phyloP scores from a whole-genome alignment of 148 eudicot genomes.

The Amaranthus hypochondriacus region DNA sequence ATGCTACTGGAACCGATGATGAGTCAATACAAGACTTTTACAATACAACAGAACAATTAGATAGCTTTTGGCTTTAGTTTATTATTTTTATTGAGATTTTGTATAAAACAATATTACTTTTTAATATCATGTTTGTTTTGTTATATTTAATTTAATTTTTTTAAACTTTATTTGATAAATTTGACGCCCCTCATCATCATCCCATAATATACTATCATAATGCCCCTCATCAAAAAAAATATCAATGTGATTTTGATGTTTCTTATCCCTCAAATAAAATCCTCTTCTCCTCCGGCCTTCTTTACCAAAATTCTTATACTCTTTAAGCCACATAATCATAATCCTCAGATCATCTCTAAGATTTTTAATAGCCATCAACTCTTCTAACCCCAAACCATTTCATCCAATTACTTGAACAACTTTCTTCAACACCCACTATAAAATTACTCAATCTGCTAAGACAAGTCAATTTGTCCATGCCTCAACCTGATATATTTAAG shows the following conservation, averaged over 20 bases:
- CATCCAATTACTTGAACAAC: neutral
- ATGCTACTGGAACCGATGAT: no score
- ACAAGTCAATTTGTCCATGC: conserved; percentile 10
- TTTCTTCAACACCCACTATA: conserved; percentile 8
- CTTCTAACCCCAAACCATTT: neutral
- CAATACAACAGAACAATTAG: no score
- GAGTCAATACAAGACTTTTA: no score
- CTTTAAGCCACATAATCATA: neutral
- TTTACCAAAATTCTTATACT: neutral
- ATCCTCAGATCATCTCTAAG: conserved; percentile 1
- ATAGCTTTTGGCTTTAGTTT: no score
- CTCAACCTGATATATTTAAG: neutral
- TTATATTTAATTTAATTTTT: no score
- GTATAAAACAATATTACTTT: no score
- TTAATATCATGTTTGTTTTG: no score
- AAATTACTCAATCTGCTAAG: neutral
- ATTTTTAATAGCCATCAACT: conserved; percentile 3
- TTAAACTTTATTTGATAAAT: no score
- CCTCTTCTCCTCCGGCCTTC: conserved; percentile 1
- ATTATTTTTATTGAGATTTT: no score
- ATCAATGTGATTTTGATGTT: no score
- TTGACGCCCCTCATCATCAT: no score
- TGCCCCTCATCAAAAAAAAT: neutral
- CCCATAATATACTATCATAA: no score
- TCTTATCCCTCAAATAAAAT: neutral